Base-by-base conservation (phyloP, 2,329 filamentous ascomycete genomes). In the Didymellaceae sp. region DNA sequence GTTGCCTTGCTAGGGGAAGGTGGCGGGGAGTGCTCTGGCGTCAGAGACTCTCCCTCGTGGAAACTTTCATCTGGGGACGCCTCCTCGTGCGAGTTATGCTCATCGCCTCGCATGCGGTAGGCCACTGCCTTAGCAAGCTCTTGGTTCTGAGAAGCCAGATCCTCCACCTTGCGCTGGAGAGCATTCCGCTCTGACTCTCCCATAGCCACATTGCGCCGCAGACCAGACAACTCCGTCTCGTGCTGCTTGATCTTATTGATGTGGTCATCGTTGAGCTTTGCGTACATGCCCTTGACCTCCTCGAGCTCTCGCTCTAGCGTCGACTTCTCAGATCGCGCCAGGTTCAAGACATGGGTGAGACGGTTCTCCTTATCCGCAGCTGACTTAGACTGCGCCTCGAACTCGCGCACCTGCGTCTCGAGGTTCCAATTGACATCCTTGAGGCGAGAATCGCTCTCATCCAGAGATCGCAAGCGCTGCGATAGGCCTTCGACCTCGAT, bases 371-470 rank as follows among this genome's bases (percentile, higher is more conserved):
- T 88, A 67, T 94, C 91, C 11, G 86, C 79, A 1, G 89, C 83
- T 37, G 96, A 90, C 68, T 87, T 90, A 56, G 88, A 83, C 13
- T 84, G 80, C 6, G 87, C 82, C 43, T 89, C 82, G 32, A 93
- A 79, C 57, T 97, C 92, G 65, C 96, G 94, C 17, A 95, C 82
- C 63, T 91, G 90, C 0, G 92, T 96, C 74, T 99, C 94, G 28
- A 99, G 82, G 57, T 89, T 93, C 94, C 94, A 99, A 71, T 97
- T 99, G 74, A 97, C 94, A 67, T 99, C 94, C 75, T 97, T 97
- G 77, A 96, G 96, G 43, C 90, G 87, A 66, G 95, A 89, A 72
- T 99, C 94, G 70, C 89, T 96, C 74, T 99, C 94, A 63, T 97
- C 92, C 31, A 97, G 79, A 6, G 84, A 83, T 67, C 90, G 88